Conservation (phyloP, 1,139 yeast species). For the Kodamaea ohmeri region DNA sequence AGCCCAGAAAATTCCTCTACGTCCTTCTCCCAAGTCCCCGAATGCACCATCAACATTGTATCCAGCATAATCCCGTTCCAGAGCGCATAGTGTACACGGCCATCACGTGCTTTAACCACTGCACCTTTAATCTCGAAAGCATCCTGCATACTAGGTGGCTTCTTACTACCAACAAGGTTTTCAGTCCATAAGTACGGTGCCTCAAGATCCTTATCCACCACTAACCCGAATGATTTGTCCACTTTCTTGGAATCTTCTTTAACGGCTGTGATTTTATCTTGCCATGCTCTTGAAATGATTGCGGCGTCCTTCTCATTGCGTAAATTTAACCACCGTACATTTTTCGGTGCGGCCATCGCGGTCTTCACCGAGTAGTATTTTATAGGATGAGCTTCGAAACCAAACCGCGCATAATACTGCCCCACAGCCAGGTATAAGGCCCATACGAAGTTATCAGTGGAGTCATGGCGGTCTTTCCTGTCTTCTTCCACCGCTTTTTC, state of each 20-base stretch:
- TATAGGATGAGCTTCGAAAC: conserved; percentile 38
- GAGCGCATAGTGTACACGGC: conserved; percentile 6
- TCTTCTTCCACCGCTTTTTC: conserved; percentile 20
- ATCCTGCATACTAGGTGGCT: background rate
- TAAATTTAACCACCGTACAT: conserved; percentile 1
- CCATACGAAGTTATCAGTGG: conserved; percentile 30
- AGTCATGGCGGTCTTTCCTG: conserved; percentile 21
- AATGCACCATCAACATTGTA: conserved; percentile 2
- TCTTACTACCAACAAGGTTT: conserved; percentile 1
- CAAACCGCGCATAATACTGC: conserved; percentile 34
- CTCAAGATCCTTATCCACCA: background rate
- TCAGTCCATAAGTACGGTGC: conserved; percentile 6
- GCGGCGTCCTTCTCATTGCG: conserved; percentile 1
- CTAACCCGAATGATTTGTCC: conserved; percentile 6
- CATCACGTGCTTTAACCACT: conserved; percentile 5
- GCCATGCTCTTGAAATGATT: conserved; percentile 1
- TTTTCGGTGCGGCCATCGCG: background rate
- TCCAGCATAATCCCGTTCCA: conserved; percentile 9
- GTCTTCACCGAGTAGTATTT: conserved; percentile 25
- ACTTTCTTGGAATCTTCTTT: background rate
- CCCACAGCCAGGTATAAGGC: conserved; percentile 37
- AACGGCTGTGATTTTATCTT: background rate
- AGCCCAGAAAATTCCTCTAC: background rate
- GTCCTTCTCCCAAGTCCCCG: conserved; percentile 1
- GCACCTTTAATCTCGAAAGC: conserved; percentile 6